phyloP scores from a whole-genome alignment of 768 basidiomycete genomes.

The Leccinum imitatum region DNA sequence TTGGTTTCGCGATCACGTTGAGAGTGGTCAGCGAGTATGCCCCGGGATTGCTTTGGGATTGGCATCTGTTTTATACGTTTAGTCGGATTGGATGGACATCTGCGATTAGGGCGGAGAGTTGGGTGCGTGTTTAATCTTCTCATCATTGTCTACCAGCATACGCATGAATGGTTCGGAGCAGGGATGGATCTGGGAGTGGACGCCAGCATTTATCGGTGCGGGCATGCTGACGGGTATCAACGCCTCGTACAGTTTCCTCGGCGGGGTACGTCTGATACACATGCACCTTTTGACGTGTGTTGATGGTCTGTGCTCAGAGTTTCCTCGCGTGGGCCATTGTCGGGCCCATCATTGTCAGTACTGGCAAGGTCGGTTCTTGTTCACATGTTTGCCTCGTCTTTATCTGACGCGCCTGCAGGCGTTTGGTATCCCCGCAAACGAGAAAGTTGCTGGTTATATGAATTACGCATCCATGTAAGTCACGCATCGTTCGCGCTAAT shows the following conservation, averaged over 20 bases:
- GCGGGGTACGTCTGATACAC: constrained; percentile 34
- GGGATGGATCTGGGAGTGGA: constrained; percentile 32
- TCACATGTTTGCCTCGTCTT: too few species aligned
- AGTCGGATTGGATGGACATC: constrained; percentile 2
- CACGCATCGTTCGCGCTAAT: background rate
- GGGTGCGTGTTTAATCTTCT: constrained; percentile 25
- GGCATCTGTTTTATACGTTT: constrained; percentile 1
- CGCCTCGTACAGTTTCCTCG: constrained; percentile 52
- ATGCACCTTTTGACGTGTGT: background rate
- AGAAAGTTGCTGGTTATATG: constrained; percentile 22
- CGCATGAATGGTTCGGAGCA: constrained; percentile 35
- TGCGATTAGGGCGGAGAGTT: constrained; percentile 2
- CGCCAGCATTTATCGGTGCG: constrained; percentile 61
- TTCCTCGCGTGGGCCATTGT: constrained; percentile 65
- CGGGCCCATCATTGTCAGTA: constrained; percentile 48
- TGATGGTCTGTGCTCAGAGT: constrained; percentile 32
- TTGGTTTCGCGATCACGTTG: constrained; percentile 48
- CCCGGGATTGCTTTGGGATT: constrained; percentile 1
- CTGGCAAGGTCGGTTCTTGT: background rate
- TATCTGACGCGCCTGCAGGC: background rate
- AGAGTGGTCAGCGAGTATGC: constrained; percentile 6
- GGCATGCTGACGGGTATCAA: constrained; percentile 59
- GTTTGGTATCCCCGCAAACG: background rate
- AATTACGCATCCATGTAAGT: constrained; percentile 23
- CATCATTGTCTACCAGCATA: background rate